phyloP scores from a whole-genome alignment of 306 rosid species.

The Gynostemma pentaphyllum region DNA sequence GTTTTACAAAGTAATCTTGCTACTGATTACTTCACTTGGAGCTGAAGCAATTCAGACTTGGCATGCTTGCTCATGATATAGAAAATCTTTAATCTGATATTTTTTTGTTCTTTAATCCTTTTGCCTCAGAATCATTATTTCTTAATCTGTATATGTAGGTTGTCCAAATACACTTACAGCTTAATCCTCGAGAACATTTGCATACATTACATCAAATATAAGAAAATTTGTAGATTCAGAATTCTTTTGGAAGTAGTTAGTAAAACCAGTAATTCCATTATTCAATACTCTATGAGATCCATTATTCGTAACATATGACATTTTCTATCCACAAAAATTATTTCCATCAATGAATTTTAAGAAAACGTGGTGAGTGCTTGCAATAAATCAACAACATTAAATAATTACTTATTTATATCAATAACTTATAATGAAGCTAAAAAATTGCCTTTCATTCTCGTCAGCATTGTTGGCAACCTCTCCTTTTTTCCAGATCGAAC shows the following conservation, averaged over 20 bases:
- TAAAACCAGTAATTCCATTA: too few relatives aligned
- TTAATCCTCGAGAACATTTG: not conserved
- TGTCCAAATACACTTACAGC: not conserved
- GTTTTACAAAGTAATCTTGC: not conserved
- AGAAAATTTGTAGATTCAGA: too few relatives aligned
- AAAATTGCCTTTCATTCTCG: not conserved
- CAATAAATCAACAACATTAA: not conserved
- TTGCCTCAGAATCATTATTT: not conserved
- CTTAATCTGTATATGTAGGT: not conserved
- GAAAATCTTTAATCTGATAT: not conserved
- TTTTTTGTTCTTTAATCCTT: too few relatives aligned
- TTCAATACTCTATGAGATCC: too few relatives aligned
- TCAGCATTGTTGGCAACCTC: not conserved
- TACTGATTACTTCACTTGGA: not conserved
- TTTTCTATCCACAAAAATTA: too few relatives aligned
- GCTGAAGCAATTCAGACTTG: not conserved
- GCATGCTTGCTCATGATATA: not conserved
- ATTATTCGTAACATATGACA: too few relatives aligned
- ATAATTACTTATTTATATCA: too few relatives aligned
- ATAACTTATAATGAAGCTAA: not conserved
- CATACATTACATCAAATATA: not conserved
- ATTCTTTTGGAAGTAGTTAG: too few relatives aligned
- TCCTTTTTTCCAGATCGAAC: not conserved
- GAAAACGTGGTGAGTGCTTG: not conserved
- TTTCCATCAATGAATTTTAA: too few relatives aligned